Conservation (phyloP, 192 early-diverging fungal species). For the Coemansia sp. region DNA sequence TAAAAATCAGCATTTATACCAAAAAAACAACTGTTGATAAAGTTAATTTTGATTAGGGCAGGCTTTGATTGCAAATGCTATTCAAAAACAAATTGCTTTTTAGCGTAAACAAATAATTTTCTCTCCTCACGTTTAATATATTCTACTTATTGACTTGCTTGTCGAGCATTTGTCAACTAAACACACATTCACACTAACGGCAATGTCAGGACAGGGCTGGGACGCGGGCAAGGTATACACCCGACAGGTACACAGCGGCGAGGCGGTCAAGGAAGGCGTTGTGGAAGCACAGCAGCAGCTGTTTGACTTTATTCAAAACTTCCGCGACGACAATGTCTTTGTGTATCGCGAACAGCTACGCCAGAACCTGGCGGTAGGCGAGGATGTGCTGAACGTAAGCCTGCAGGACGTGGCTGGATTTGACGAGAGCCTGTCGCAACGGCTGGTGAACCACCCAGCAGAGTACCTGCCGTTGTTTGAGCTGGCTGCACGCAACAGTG, state of each 20-base stretch:
- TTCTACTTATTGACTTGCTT: neutral
- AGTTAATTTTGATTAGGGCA: neutral
- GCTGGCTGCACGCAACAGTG: conserved; percentile 72
- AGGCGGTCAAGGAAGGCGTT: conserved; percentile 58
- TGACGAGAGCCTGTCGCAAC: conserved; percentile 80
- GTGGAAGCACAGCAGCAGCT: conserved; percentile 65
- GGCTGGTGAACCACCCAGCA: conserved; percentile 72
- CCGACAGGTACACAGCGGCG: conserved; percentile 63
- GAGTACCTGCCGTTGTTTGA: conserved; percentile 89
- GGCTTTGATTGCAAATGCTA: neutral
- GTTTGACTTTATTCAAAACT: conserved; percentile 81
- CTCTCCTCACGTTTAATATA: neutral
- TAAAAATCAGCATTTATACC: neutral
- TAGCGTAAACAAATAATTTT: conserved; percentile 1
- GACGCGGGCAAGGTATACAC: conserved; percentile 75
- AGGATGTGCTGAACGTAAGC: conserved; percentile 82
- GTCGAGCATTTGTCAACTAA: neutral
- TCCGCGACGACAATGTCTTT: conserved; percentile 78
- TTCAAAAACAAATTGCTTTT: neutral
- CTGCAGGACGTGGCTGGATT: conserved; percentile 79
- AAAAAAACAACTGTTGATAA: neutral
- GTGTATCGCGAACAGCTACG: conserved; percentile 91
- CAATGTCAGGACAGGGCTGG: conserved; percentile 71
- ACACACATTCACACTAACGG: neutral
- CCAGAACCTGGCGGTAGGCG: conserved; percentile 74